Percentiles rank a stretch among this genome's conserved stretches.
phyloP scores from a whole-genome alignment of 495 filamentous ascomycete genomes.

The Aspergillus kassunensis region DNA sequence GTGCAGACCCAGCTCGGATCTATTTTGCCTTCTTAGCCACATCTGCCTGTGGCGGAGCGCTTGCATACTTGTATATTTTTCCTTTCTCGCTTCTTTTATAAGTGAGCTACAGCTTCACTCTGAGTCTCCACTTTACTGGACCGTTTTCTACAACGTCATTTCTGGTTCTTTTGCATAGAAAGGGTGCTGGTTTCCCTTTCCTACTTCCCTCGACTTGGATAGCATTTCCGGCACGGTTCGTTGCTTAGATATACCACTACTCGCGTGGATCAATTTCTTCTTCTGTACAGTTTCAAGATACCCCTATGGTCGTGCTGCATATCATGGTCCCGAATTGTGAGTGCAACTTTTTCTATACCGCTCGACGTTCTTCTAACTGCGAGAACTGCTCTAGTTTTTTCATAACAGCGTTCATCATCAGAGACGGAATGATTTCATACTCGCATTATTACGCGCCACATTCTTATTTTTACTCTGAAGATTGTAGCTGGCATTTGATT shows the following conservation, averaged over 20 bases:
- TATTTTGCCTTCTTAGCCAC: slow-evolving; percentile 26
- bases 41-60: slow-evolving; percentile 42
- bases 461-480: slow-evolving; percentile 25
- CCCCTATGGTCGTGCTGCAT: not conserved
- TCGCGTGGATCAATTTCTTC: not conserved
- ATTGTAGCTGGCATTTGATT: slow-evolving; percentile 26
- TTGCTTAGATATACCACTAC: slow-evolving; percentile 12
- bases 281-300: not conserved
- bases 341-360: not conserved
- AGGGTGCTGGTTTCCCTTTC: slow-evolving; percentile 1
- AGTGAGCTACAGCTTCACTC: slow-evolving; percentile 8
- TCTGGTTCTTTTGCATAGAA: not conserved
- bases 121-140: too few species aligned
- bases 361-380: not conserved
- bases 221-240: slow-evolving; percentile 1
- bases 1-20: slow-evolving; percentile 24
- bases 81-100: slow-evolving; percentile 4
- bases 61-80: slow-evolving; percentile 26
- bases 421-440: slow-evolving; percentile 35
- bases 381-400: slow-evolving; percentile 3
- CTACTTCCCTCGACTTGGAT: not conserved
- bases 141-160: slow-evolving; percentile 4
- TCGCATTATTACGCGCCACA: slow-evolving; percentile 18
- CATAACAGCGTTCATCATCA: not conserved
- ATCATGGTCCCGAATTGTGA: slow-evolving; percentile 6